Percentiles rank a stretch among this genome's conserved stretches.
Conservation (phyloP, 2,329 filamentous ascomycete species). For the Rutstroemia sydowiana region DNA sequence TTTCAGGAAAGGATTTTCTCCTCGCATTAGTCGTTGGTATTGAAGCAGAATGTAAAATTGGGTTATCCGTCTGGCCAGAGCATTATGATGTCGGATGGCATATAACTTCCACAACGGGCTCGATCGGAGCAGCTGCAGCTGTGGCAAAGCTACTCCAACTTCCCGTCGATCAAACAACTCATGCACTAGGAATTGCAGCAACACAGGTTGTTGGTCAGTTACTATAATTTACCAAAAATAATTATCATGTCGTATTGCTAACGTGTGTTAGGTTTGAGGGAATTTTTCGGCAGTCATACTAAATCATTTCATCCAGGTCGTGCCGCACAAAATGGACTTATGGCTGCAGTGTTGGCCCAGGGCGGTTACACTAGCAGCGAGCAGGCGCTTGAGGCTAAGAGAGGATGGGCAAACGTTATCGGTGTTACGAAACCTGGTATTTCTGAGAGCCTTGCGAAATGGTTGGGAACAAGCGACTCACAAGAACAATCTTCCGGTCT, state of each 20-base stretch:
- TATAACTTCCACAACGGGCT: constrained; percentile 45
- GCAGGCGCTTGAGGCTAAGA: constrained; percentile 42
- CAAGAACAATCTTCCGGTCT: constrained; percentile 18
- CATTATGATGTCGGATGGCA: constrained; percentile 51
- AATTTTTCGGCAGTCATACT: constrained; percentile 48
- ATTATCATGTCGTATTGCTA: no score
- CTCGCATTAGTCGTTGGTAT: constrained; percentile 44
- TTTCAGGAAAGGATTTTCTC: constrained; percentile 42
- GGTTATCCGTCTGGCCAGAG: constrained; percentile 43
- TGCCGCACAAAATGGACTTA: constrained; percentile 44
- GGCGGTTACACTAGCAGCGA: constrained; percentile 43
- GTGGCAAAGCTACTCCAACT: constrained; percentile 41
- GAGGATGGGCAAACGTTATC: constrained; percentile 47
- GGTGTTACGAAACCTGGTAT: constrained; percentile 35
- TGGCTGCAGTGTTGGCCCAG: constrained; percentile 39
- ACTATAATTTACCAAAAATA: no score
- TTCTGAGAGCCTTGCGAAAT: constrained; percentile 31
- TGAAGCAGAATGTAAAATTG: constrained; percentile 45
- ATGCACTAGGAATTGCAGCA: constrained; percentile 46
- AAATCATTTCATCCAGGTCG: constrained; percentile 49
- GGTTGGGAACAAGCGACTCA: constrained; percentile 14
- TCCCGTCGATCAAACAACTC: constrained; percentile 33
- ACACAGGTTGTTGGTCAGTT: constrained; percentile 48
- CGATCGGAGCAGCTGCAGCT: constrained; percentile 45
- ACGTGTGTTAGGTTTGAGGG: constrained; percentile 45